Base-by-base conservation (phyloP, 176 grass and related monocot genomes). In the Zizania latifolia region DNA sequence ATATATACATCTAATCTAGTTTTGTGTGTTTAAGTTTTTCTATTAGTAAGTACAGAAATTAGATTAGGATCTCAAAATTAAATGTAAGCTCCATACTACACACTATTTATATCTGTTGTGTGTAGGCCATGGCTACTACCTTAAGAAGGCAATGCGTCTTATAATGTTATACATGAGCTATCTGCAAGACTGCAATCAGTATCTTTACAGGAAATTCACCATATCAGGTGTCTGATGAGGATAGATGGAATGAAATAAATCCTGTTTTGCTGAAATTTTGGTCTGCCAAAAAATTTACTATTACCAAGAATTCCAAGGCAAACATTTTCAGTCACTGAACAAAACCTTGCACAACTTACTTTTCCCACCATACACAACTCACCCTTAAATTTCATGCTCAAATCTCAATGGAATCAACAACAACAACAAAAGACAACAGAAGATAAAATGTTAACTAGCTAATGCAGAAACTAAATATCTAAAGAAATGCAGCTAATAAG, bases 311-410 rank as follows among this genome's bases (percentile, higher is more conserved):
- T 59, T 24, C 12, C 21, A 39, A 16, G 8, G 63, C 19, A 12
- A 64, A 26, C 48, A 36, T n/a, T 36, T 75, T 62, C 9, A 5
- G 6, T 60, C 30, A 70, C 37, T 5, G 14, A 71, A 78, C 31
- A 24, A 82, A 71, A 76, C 28, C 26, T 40, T 59, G 13, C 27
- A 30, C 40, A 38, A 70, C n/a, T 70, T 34, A 38, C 62, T 75
- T 51, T 58, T 40, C 15, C 6, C 5, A 68, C 62, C 30, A 17
- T 34, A 57, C 10, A 79, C 50, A 37, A 22, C 17, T 30, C 34
- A 32, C n/a, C 48, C 46, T 30, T 55, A 39, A 67, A 38, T 39
- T 58, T 45, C 16, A 37, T 15, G 26, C 10, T 56, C 46, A 39
- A n/a, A n/a, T n/a, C n/a, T n/a, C n/a, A n/a, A 5, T 44, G 39